Conservation (phyloP, 1,139 yeast genomes). For the Kurtzmaniella quercitrusa region DNA sequence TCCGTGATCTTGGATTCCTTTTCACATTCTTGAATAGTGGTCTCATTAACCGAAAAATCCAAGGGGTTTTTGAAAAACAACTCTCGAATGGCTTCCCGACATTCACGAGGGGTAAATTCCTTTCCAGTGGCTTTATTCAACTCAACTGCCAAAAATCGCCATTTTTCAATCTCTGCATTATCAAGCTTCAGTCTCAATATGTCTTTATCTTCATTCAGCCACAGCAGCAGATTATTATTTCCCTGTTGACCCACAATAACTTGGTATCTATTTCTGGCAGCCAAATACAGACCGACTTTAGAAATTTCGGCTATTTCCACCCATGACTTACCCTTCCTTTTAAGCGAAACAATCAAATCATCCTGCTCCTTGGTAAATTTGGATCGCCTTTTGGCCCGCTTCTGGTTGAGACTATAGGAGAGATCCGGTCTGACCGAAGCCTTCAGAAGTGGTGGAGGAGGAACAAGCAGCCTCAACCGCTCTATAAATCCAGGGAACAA, state of each 20-base stretch:
- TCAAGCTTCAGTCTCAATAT: constrained; percentile 53
- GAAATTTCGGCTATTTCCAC: constrained; percentile 68
- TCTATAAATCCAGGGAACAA: constrained; percentile 7
- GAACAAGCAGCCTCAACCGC: constrained; percentile 52
- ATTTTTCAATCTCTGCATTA: constrained; percentile 68
- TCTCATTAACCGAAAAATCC: constrained; percentile 53
- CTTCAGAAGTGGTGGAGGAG: constrained; percentile 39
- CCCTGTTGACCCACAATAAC: constrained; percentile 84
- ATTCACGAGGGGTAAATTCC: constrained; percentile 48
- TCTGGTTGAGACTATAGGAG: constrained; percentile 32
- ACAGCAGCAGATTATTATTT: constrained; percentile 59
- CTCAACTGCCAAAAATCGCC: constrained; percentile 62
- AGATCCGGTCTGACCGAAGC: constrained; percentile 62
- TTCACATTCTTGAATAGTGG: constrained; percentile 32
- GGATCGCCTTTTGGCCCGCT: constrained; percentile 54
- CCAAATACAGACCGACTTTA: constrained; percentile 63
- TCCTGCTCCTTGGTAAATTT: constrained; percentile 71
- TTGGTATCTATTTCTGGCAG: constrained; percentile 76
- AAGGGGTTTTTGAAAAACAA: constrained; percentile 57
- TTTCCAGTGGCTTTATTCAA: constrained; percentile 58
- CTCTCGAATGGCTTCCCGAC: constrained; percentile 51
- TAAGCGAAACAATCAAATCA: constrained; percentile 56
- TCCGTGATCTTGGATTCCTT: constrained; percentile 39
- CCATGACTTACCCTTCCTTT: constrained; percentile 66
- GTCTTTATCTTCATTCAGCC: constrained; percentile 58